Evolutionary conservation across 1,139 yeast species (phyloP), one percentile per base, ranked within the genome.

Genomic region (Sugiyamaella japonica): DNA sequence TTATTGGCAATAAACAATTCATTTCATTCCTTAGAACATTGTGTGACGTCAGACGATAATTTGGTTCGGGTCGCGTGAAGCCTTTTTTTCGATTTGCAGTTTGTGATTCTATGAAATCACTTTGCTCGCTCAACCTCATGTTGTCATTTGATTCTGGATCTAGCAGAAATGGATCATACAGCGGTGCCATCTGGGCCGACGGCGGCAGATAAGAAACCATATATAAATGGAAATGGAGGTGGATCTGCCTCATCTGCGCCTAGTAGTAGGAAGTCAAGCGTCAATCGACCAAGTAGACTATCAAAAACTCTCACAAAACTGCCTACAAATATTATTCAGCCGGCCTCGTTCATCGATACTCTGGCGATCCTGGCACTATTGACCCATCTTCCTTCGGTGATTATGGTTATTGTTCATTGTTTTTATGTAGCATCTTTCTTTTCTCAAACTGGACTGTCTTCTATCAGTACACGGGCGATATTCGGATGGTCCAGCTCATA

Each of bases 341-440:
- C 71, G 15, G 64, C 68, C 2, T 57, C 72, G 1, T 63, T 70
- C 43, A 46, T 64, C 12, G 73, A 70, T 54, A 66, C 73, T 3
- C 54, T 70, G 16, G 69, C 73, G 8, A 58, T 70, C 7, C 59
- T 70, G 43, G 56, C 65, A 23, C 57, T 70, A 31, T 62, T 70
- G 34, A 54, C 60, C 17, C 65, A 66, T 50, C 55, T 67, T 12
- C 73, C 73, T 10, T 59, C 63, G 3, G 50, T 62, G 23, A 54
- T 67, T 29, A 65, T 67, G 59, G 57, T 67, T 17, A 48, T 64
- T 12, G 62, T 67, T 8, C 71, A 69, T 46, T 41, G 54, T 12
- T 40, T 68, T 23, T 70, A 66, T 51, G 60, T 70, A 37, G 54
- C 63, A 9, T 53, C 64, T 5, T 60, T 54, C 42, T 63, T 62